Base-by-base conservation (phyloP, 2,329 filamentous ascomycete genomes). In the Trichoderma arundinaceum region DNA sequence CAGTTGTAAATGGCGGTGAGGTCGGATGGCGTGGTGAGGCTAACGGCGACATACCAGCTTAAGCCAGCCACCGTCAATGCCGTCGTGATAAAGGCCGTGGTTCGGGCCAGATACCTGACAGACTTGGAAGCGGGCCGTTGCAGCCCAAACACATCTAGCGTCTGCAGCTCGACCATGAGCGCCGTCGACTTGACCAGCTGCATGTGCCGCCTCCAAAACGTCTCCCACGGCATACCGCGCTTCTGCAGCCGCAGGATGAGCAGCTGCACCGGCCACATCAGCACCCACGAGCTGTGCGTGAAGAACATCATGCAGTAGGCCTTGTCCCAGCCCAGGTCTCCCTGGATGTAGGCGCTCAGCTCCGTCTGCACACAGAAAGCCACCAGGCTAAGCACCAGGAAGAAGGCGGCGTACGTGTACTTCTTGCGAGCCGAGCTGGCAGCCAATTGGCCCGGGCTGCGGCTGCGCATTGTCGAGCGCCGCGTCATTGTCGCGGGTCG, bases 271-370 rank as follows among this genome's bases (percentile, higher is more conserved):
- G 94, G 94, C 92, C 93, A 99, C 28, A 99, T 84, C 56, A 98
- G 79, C 9, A 89, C 78, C 95, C 95, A 99, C 1, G 93, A 97
- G 64, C 94, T 91, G 80, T 99, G 95, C 10, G 95, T 99, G 70
- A 99, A 84, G 79, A 96, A 97, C 84, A 99, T 87, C 95, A 99
- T 99, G 83, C 92, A 96, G 81, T 97, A 99, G n/a, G 95, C 92
- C 82, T 99, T 99, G 80, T 96, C 88, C 95, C 95, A 99, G 69
- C 91, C 88, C 69, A 97, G 80, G 67, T 95, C 89, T 76, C 94
- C 90, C 80, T 98, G 94, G 68, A 99, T 95, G 79, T 97, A 94
- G 9, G 96, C 89, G 10, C 94, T 94, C 62, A 96, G 92, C 82
- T 98, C 94, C 3, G 95, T 98, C 84, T 99, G 95, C 6, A 97